Evolutionary conservation across 495 filamentous ascomycete species (phyloP), one percentile per base, ranked within the genome.

Genomic region (Podospora appendiculata): DNA sequence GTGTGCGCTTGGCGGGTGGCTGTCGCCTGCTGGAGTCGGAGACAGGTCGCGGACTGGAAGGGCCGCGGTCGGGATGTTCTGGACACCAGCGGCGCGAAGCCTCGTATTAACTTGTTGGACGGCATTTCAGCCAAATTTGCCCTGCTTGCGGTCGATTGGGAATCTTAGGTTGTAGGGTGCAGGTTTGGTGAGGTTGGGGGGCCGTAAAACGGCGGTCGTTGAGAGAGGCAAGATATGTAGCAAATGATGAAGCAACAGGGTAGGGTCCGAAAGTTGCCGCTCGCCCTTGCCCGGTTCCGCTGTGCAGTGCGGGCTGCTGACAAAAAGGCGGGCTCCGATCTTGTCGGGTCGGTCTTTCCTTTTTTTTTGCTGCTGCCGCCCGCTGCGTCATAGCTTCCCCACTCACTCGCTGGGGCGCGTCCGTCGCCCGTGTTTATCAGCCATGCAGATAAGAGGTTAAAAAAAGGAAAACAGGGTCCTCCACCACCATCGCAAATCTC

Each of bases 11-110:
- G 59, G 17, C 57, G 50, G 35, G 25, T 32, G 33, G 60, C 50
- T 49, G 55, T 48, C 13, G 49, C 45, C 45, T 57, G 52, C n/a
- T 45, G 54, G 39, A 61, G 44, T 11, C 58, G 59, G 50, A 57
- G 52, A 50, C 55, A 59, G 32, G 51, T 52, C 45, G 56, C 17
- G 12, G 59, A 2, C 36, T 38, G 36, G 25, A 38, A 38, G 56
- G 41, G 25, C 25, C 25, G 25, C 25, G 25, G 25, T 8, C 53
- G 51, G 25, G 47, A n/a, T 25, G 64, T 9, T 41, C 51, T 53
- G 25, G 57, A 52, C 10, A 52, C 49, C 6, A 67, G 56, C 48
- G 64, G 64, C 59, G 58, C 56, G 12, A 67, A 11, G 50, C 64
- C 62, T 41, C 62, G 55, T 41, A 63, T 16, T 36, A 65, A 42